Base-by-base conservation (phyloP, 306 rosid genomes). In the Casuarina cunninghamiana region DNA sequence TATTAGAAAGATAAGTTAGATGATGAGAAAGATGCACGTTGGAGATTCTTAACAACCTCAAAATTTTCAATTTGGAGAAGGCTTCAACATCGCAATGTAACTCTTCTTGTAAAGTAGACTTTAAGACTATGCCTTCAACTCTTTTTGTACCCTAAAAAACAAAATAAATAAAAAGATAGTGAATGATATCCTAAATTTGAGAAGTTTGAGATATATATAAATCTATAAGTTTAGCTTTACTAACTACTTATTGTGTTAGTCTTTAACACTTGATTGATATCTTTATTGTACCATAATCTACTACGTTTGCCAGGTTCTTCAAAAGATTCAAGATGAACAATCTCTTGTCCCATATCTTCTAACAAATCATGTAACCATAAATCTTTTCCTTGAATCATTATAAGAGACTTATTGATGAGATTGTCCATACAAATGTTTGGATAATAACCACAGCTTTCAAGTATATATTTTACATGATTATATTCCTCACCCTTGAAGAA, bases 121-220 rank as follows among this genome's bases (percentile, higher is more conserved):
- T 10, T 48, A 48, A 3, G 51, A 10, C 51, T 48, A 48, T 48
- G 51, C 51, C 51, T 48, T 48, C 67, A 37, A 81, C 48, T 5
- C 45, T 58, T 73, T 76, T 39, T 19, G 62, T 81, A 12, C 83
- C 89, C 89, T 86, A 66, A 3, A 15, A 48, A 48, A 10, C 51
- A 48, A 48, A 38, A 5, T 2, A 55, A 37, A 42, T 21, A 3
- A 2, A 5, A 4, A 4, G 51, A 5, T 7, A 67, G 0, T 72
- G 3, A 3, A 42, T 21, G 26, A 2, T 10, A 68, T 12, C 9
- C 11, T 48, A 48, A 10, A 48, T 8, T 8, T 13, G 9, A 3
- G 13, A 48, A 48, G 51, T 39, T 4, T 15, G 6, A 71, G 13
- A 21, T 3, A 72, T 9, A 71, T 26, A 21, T 11, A 26, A 7